A percentile compares a stretch with the other conserved stretches of the same genome.
Conservation (phyloP, 2,329 filamentous ascomycete species). For the Pseudogymnoascus sp. region DNA sequence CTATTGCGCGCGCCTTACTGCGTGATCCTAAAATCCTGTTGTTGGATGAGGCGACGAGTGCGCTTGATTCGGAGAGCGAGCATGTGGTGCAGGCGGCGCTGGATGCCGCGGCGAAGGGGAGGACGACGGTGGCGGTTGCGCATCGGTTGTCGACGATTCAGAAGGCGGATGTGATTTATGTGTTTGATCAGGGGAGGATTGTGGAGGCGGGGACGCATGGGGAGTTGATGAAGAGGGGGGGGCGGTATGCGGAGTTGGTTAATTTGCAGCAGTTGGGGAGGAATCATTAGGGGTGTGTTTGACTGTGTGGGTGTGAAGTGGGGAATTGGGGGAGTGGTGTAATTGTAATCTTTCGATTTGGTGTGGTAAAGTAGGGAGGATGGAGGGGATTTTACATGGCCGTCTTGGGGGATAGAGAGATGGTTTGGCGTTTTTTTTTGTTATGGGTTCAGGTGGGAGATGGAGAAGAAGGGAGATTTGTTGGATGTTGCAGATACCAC, state of each 20-base stretch:
- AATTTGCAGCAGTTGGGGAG: constrained; percentile 72
- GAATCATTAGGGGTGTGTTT: constrained; percentile 19
- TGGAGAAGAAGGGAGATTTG: background rate
- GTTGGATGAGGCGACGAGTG: constrained; percentile 74
- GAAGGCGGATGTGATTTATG: constrained; percentile 89
- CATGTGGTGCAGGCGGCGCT: constrained; percentile 75
- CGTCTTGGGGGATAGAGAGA: constrained; percentile 2
- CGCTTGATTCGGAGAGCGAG: constrained; percentile 69
- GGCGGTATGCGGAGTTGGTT: constrained; percentile 71
- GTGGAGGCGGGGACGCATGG: constrained; percentile 78
- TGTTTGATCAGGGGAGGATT: constrained; percentile 85
- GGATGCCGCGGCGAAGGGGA: constrained; percentile 72
- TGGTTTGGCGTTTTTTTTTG: background rate
- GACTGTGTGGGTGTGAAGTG: too few species aligned
- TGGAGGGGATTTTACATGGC: background rate
- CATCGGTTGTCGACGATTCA: constrained; percentile 90
- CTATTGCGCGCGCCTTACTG: constrained; percentile 80
- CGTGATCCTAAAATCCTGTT: constrained; percentile 85
- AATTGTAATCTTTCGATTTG: background rate
- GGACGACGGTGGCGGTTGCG: constrained; percentile 90
- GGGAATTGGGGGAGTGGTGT: background rate
- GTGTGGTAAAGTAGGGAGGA: background rate
- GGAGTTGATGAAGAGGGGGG: constrained; percentile 62
- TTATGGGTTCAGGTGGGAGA: background rate
- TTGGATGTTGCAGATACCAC: background rate